A percentile compares a stretch with the other conserved stretches of the same genome.
Evolutionary conservation across 225 moss, liverwort and hornwort species (phyloP).

Genomic region (Antitrichia curtipendula): DNA sequence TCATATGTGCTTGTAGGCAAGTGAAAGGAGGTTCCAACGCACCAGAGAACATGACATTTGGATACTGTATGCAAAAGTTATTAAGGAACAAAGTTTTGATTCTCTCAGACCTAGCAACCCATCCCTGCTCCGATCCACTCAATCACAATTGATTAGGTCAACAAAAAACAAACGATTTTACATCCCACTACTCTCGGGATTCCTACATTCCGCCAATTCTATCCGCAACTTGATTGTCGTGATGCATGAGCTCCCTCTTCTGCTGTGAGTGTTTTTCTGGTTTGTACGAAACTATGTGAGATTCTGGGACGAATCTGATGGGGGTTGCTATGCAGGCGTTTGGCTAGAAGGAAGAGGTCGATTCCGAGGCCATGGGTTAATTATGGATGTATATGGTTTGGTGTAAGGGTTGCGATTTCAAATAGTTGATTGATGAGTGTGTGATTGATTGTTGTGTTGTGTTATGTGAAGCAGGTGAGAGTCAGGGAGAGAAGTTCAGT

Average conservation of each 20-base stretch:
- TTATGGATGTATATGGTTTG: background rate
- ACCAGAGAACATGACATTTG: too few species aligned
- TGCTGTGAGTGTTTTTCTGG: background rate
- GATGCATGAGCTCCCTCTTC: background rate
- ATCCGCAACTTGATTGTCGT: background rate
- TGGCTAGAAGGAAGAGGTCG: background rate
- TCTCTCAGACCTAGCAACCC: background rate
- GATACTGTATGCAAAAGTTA: too few species aligned
- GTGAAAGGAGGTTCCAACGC: too few species aligned
- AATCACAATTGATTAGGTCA: background rate
- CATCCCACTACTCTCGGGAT: background rate
- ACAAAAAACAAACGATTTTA: too few species aligned
- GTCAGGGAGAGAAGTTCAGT: background rate
- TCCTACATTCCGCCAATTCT: background rate
- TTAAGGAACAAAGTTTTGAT: too few species aligned
- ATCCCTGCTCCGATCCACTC: background rate
- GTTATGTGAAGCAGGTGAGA: slow-evolving; percentile 3
- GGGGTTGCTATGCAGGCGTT: background rate
- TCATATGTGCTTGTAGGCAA: too few species aligned
- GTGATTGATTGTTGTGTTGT: background rate
- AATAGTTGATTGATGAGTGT: background rate
- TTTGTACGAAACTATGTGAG: background rate
- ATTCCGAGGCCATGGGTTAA: background rate
- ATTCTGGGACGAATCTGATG: background rate
- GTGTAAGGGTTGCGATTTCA: background rate